A percentile compares a stretch with the other conserved stretches of the same genome.
Evolutionary conservation across 1,284 basidiomycete species (phyloP).

Genomic region (Cryptococcus hybrid): DNA sequence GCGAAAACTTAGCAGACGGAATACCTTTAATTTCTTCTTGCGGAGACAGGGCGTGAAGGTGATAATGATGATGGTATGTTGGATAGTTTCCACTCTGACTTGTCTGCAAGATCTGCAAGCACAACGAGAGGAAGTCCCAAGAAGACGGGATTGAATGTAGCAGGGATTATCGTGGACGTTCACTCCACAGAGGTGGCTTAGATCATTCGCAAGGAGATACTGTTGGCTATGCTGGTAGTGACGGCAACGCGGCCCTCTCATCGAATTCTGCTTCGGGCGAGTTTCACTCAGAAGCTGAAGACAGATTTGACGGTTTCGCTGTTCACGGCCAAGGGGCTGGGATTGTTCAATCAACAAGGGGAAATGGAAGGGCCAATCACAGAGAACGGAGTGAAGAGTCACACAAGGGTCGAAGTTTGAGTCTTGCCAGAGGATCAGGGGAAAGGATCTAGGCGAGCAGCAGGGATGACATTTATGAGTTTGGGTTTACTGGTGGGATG

Average conservation of each 20-base stretch:
- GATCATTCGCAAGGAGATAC: background rate
- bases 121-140: slow-evolving; percentile 1
- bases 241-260: background rate
- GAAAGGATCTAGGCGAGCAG: slow-evolving; percentile 33
- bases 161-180: background rate
- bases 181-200: background rate
- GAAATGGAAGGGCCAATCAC: slow-evolving; percentile 7
- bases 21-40: background rate
- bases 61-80: slow-evolving; percentile 20
- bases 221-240: background rate
- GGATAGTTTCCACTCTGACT: slow-evolving; percentile 41
- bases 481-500: slow-evolving; percentile 31
- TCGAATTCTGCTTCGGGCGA: background rate
- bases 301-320: slow-evolving; percentile 14
- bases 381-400: slow-evolving; percentile 11
- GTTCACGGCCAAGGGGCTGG: slow-evolving; percentile 1
- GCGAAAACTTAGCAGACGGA: slow-evolving; percentile 13
- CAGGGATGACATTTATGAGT: slow-evolving; percentile 50
- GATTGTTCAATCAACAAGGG: background rate
- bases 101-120: slow-evolving; percentile 16
- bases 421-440: slow-evolving; percentile 29
- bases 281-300: background rate
- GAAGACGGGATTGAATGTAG: background rate
- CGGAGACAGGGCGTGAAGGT: slow-evolving; percentile 2
- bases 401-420: slow-evolving; percentile 32